These are phyloP conservation scores for Claviceps humidiphila DNA, from an alignment of 2,329 filamentous ascomycete species.

Conservation along the genomic window DNA sequence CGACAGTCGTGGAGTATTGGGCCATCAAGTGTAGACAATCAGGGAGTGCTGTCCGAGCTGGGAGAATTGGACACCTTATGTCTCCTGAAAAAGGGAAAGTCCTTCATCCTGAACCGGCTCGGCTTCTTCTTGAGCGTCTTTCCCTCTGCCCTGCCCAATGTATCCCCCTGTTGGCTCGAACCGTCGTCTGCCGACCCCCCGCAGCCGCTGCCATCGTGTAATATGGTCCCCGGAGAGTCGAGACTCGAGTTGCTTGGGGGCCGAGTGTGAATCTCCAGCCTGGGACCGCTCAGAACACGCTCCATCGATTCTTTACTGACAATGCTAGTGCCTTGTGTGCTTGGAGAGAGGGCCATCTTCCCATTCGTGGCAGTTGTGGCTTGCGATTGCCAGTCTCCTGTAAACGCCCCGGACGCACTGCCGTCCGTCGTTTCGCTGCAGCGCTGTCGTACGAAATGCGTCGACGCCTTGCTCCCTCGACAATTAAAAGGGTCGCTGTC, in stretches of 20 bases:
- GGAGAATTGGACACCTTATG: conserved; percentile 30
- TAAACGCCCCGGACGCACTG: conserved; percentile 38
- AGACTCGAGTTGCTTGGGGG: conserved; percentile 19
- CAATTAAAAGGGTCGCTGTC: conserved; percentile 36
- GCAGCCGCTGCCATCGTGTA: conserved; percentile 10
- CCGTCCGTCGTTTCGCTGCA: conserved; percentile 50
- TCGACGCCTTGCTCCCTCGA: conserved; percentile 23
- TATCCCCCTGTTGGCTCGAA: conserved; percentile 24
- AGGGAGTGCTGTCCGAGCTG: conserved; percentile 21
- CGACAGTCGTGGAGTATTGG: background rate
- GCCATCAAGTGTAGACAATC: conserved; percentile 7
- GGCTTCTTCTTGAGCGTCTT: conserved; percentile 46
- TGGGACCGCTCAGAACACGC: conserved; percentile 30
- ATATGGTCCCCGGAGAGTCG: conserved; percentile 14
- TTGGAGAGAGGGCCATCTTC: conserved; percentile 51
- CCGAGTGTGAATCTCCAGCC: conserved; percentile 25
- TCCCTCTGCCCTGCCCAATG: conserved; percentile 33
- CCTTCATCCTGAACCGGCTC: conserved; percentile 51
- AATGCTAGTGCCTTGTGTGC: conserved; percentile 52
- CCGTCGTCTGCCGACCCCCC: conserved; percentile 14
- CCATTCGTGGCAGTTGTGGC: conserved; percentile 50
- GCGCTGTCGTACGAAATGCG: conserved; percentile 35
- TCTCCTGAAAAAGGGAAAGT: conserved; percentile 41
- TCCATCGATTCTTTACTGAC: conserved; percentile 47
- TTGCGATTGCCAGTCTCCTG: conserved; percentile 49